phyloP scores from a whole-genome alignment of 2,329 filamentous ascomycete genomes.

The Talaromyces sp. region DNA sequence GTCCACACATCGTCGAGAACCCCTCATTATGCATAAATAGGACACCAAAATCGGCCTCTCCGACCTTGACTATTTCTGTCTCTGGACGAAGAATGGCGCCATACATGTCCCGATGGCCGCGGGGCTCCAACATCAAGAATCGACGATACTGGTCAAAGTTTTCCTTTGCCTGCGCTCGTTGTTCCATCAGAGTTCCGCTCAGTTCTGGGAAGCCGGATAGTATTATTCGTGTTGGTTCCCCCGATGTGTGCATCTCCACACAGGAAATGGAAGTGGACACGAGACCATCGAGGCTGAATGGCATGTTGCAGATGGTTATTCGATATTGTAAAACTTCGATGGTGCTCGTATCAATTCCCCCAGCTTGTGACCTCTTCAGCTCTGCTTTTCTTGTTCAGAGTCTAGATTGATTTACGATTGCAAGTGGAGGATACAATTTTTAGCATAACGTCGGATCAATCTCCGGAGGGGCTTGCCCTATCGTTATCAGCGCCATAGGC shows the following conservation, averaged over 20 bases:
- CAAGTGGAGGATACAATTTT: neutral
- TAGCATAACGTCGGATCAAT: neutral
- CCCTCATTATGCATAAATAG: constrained; percentile 50
- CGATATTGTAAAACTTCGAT: neutral
- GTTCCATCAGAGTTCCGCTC: constrained; percentile 25
- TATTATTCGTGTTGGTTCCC: constrained; percentile 50
- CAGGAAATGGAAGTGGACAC: constrained; percentile 20
- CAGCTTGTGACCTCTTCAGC: neutral
- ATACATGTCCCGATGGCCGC: constrained; percentile 53
- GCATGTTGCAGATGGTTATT: neutral
- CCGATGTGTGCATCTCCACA: constrained; percentile 49
- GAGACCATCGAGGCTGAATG: neutral
- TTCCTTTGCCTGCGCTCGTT: constrained; percentile 32
- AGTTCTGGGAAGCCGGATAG: constrained; percentile 41
- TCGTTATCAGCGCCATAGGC: neutral
- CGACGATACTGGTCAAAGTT: constrained; percentile 43
- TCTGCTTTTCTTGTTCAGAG: too few species aligned
- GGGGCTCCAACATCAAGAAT: constrained; percentile 47
- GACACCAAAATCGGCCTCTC: constrained; percentile 30
- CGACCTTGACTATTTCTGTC: constrained; percentile 41
- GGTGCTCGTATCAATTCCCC: neutral
- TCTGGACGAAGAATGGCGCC: constrained; percentile 45
- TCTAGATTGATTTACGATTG: neutral
- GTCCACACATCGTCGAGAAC: constrained; percentile 52
- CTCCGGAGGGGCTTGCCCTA: neutral